A percentile compares a stretch with the other conserved stretches of the same genome.
Conservation (phyloP, 2,329 filamentous ascomycete genomes). For the Paecilomyces dactylethromorphus region DNA sequence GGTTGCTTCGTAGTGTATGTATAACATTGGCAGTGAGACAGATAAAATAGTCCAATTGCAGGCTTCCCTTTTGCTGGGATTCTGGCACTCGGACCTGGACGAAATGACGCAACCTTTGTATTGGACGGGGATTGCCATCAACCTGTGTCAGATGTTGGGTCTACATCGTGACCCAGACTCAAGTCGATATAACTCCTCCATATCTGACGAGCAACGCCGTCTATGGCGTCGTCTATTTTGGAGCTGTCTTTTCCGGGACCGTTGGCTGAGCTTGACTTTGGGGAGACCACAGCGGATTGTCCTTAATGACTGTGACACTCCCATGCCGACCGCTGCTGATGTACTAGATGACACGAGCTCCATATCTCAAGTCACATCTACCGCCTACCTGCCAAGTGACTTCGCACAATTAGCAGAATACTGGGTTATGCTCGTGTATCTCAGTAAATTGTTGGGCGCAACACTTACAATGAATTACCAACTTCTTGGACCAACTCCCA, state of each 20-base stretch:
- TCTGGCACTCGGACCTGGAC: slow-evolving; percentile 37
- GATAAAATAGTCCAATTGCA: slow-evolving; percentile 38
- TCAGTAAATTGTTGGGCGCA: slow-evolving; percentile 18
- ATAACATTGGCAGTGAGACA: slow-evolving; percentile 27
- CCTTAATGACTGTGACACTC: slow-evolving; percentile 30
- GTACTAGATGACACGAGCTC: background rate
- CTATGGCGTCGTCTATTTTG: slow-evolving; percentile 38
- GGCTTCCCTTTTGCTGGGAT: slow-evolving; percentile 36
- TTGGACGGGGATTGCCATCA: slow-evolving; percentile 41
- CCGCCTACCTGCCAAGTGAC: background rate
- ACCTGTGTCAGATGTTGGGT: slow-evolving; percentile 37
- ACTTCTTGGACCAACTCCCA: slow-evolving; percentile 10
- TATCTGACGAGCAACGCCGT: slow-evolving; percentile 14
- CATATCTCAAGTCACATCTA: background rate
- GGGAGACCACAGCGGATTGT: slow-evolving; percentile 36
- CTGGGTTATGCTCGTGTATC: slow-evolving; percentile 17
- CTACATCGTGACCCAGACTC: slow-evolving; percentile 29
- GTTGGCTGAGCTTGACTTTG: slow-evolving; percentile 33
- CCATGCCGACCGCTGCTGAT: slow-evolving; percentile 14
- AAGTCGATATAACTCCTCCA: slow-evolving; percentile 10
- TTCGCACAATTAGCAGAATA: background rate
- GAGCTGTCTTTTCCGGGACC: slow-evolving; percentile 35
- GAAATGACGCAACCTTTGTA: slow-evolving; percentile 40
- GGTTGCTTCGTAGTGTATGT: background rate
- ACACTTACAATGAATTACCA: slow-evolving; percentile 19